Base-by-base conservation (phyloP, 2,329 filamentous ascomycete species). In the Alternaria postmessia region DNA sequence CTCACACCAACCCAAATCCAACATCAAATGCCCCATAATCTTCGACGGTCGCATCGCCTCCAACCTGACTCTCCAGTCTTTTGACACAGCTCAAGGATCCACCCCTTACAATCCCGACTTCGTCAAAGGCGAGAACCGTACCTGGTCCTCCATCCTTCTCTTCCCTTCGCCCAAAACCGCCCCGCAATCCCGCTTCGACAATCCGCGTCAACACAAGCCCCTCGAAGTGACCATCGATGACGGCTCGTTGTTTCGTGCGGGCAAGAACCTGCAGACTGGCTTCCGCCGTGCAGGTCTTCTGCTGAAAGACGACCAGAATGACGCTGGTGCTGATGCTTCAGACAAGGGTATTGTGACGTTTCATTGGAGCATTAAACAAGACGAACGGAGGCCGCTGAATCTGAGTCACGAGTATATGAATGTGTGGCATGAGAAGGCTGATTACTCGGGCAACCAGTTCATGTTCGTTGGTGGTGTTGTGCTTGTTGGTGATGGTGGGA, bases 391-490 rank as follows among this genome's bases (percentile, higher is more conserved):
- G 6, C 44, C 60, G 11, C 18, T 74, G 39, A 75, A 75, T 47
- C 39, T 75, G 14, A 68, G 58, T 8, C 72, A 75, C 53, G 72
- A 74, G 51, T 75, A 74, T 51, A 71, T 74, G 70, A 73, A 72
- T 30, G 66, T 73, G 18, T 74, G 69, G 70, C 71, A 74, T 44
- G 71, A 36, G 14, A 36, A 30, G 28, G 28, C 9, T 7, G 71
- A 73, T 51, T 74, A 68, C 28, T 42, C 42, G 1, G 69, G 67
- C 3, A 75, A 74, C 28, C 71, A 75, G 32, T 73, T 71, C 22
- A 66, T 57, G 5, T 72, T 73, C 39, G 58, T 67, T 1, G 66
- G 62, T 0, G 72, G 70, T 0, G 53, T 71, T n/a, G 57, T 73
- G 38, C 42, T 73, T 22, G 47, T 55, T 18, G 59, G 59, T 6